A percentile compares a stretch with the other conserved stretches of the same genome.
phyloP scores from a whole-genome alignment of 1,284 basidiomycete genomes.

The Heterobasidion occidentale region DNA sequence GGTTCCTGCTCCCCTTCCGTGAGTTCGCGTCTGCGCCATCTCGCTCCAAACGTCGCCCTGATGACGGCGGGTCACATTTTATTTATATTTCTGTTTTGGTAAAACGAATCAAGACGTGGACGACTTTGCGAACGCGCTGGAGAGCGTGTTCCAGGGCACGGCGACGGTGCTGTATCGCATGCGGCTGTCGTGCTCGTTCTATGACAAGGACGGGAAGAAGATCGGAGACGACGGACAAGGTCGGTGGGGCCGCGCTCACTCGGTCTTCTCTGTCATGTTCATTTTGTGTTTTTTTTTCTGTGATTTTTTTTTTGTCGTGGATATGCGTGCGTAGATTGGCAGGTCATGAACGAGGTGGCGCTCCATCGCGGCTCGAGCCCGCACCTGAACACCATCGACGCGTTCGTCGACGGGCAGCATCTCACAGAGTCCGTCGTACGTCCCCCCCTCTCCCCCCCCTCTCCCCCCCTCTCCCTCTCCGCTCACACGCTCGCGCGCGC shows the following conservation, averaged over 20 bases:
- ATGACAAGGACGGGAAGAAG: slow-evolving; percentile 48
- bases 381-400: slow-evolving; percentile 91
- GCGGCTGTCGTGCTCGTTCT: slow-evolving; percentile 78
- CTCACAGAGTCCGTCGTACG: slow-evolving; percentile 91
- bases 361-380: slow-evolving; percentile 89
- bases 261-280: background rate
- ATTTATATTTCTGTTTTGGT: background rate
- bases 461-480: background rate
- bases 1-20: slow-evolving; percentile 94
- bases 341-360: slow-evolving; percentile 97
- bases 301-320: background rate
- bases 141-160: slow-evolving; percentile 66
- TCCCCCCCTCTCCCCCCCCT: slow-evolving; percentile 14
- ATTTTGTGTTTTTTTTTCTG: background rate
- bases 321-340: slow-evolving; percentile 53
- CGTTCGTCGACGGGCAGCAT: slow-evolving; percentile 93
- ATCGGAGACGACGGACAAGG: slow-evolving; percentile 52
- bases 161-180: slow-evolving; percentile 82
- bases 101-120: slow-evolving; percentile 55
- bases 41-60: too few species aligned
- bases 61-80: too few species aligned
- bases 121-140: slow-evolving; percentile 72
- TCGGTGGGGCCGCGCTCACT: slow-evolving; percentile 19
- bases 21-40: slow-evolving; percentile 28
- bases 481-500: background rate